Evolutionary conservation across 805 yeast genomes (phyloP).

Genomic region (Suhomyces prunicola): DNA sequence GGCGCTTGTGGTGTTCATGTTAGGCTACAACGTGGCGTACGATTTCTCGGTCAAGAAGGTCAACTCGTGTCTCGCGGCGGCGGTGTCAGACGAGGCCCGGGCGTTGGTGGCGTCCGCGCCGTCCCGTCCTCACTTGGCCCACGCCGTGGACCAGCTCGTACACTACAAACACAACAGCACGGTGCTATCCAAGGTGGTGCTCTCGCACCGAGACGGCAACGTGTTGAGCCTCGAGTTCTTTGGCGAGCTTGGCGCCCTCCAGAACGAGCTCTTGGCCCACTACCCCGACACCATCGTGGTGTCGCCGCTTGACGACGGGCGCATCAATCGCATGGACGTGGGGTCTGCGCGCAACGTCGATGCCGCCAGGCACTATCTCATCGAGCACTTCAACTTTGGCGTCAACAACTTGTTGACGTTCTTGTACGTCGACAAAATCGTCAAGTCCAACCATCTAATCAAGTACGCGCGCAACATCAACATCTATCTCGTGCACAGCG

Average conservation of each 20-base stretch:
- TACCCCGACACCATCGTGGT: neutral
- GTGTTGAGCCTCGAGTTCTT: slow-evolving; percentile 12
- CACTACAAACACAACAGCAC: neutral
- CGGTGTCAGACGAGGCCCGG: neutral
- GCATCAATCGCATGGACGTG: neutral
- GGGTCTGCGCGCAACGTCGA: neutral
- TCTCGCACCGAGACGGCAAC: slow-evolving; percentile 6
- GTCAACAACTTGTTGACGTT: slow-evolving; percentile 18
- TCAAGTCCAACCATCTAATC: slow-evolving; percentile 27
- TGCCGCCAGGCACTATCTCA: slow-evolving; percentile 7
- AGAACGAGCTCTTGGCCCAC: neutral
- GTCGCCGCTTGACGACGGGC: slow-evolving; percentile 5
- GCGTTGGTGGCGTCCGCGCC: neutral
- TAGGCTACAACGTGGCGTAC: slow-evolving; percentile 36
- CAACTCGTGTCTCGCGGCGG: slow-evolving; percentile 18
- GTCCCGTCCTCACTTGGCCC: neutral
- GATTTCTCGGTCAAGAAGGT: slow-evolving; percentile 28
- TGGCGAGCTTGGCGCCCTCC: slow-evolving; percentile 9
- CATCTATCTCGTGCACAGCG: slow-evolving; percentile 20
- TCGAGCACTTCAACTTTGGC: slow-evolving; percentile 26
- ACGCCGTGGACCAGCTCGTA: neutral
- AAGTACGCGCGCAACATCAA: slow-evolving; percentile 21
- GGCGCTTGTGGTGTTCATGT: slow-evolving; percentile 25
- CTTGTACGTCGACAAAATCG: slow-evolving; percentile 24
- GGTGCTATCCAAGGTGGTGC: slow-evolving; percentile 6